phyloP scores from a whole-genome alignment of 495 filamentous ascomycete genomes.

The Daldinia loculata region DNA sequence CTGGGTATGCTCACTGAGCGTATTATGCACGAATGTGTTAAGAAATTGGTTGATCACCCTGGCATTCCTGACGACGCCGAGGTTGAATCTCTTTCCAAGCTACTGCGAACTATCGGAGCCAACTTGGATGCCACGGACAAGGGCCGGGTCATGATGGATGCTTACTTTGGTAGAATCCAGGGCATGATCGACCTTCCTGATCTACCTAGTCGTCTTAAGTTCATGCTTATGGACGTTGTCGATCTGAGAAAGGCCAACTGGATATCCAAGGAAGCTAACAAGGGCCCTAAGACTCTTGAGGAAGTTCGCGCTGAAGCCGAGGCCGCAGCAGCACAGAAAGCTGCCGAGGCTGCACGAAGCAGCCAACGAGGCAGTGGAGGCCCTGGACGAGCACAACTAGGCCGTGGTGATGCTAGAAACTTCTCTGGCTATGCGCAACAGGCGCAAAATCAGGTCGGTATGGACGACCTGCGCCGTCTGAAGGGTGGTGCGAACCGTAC shows the following conservation, averaged over 20 bases:
- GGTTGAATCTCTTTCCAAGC: constrained; percentile 91
- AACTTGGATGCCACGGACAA: constrained; percentile 84
- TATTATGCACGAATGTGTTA: constrained; percentile 99
- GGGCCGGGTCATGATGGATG: constrained; percentile 83
- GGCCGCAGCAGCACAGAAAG: constrained; percentile 76
- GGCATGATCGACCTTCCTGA: constrained; percentile 76
- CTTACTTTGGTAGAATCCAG: constrained; percentile 91
- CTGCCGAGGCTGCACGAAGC: constrained; percentile 66
- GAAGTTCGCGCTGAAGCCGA: constrained; percentile 85
- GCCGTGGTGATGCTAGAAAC: constrained; percentile 85
- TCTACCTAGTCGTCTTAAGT: constrained; percentile 85
- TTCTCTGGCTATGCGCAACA: constrained; percentile 75
- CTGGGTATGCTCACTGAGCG: constrained; percentile 97
- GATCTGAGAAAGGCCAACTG: constrained; percentile 81
- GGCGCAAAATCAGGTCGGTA: constrained; percentile 77
- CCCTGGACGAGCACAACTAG: constrained; percentile 67
- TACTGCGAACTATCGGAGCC: constrained; percentile 88
- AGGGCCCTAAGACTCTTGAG: constrained; percentile 95
- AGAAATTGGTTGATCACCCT: constrained; percentile 94
- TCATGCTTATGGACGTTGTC: constrained; percentile 95
- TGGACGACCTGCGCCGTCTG: constrained; percentile 87
- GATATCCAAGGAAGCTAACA: constrained; percentile 85
- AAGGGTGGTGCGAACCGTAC: constrained; percentile 63
- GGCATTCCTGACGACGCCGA: constrained; percentile 94
- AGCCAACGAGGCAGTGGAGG: constrained; percentile 67